These are phyloP conservation scores for Alternaria sp. DNA, from an alignment of 2,329 filamentous ascomycete genomes.

Conservation along the genomic window DNA sequence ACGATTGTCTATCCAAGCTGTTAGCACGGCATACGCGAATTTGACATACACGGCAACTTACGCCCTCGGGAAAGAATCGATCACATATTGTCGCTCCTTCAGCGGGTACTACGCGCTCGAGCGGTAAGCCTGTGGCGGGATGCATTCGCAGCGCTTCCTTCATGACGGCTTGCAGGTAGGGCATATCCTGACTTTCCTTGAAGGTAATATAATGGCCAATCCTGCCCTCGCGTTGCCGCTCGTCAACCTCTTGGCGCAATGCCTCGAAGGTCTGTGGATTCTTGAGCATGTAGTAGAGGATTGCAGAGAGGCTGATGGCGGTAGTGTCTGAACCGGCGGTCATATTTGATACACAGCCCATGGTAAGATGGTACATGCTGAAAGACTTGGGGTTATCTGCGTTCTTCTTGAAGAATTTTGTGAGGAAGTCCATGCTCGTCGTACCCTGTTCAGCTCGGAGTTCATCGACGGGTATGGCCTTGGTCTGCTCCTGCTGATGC, in stretches of 20 bases:
- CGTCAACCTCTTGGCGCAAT: conserved; percentile 27
- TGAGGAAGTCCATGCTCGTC: conserved; percentile 23
- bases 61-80: conserved; percentile 27
- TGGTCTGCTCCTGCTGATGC: conserved; percentile 20
- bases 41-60: conserved; percentile 5
- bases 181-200: conserved; percentile 37
- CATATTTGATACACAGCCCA: conserved; percentile 49
- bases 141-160: conserved; percentile 39
- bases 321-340: conserved; percentile 57
- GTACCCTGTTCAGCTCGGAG: not conserved
- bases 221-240: not conserved
- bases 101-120: conserved; percentile 31
- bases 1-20: conserved; percentile 20
- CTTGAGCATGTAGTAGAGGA: conserved; percentile 33
- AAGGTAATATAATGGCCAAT: conserved; percentile 20
- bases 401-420: conserved; percentile 24
- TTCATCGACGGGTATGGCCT: conserved; percentile 14
- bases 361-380: conserved; percentile 47
- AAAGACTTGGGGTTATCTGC: conserved; percentile 42
- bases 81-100: conserved; percentile 26
- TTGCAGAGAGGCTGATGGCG: conserved; percentile 46
- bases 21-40: not conserved
- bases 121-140: conserved; percentile 32
- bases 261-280: conserved; percentile 19
- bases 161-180: conserved; percentile 40